Evolutionary conservation across 2,329 filamentous ascomycete genomes (phyloP).

Genomic region (Beauveria pseudobassiana): DNA sequence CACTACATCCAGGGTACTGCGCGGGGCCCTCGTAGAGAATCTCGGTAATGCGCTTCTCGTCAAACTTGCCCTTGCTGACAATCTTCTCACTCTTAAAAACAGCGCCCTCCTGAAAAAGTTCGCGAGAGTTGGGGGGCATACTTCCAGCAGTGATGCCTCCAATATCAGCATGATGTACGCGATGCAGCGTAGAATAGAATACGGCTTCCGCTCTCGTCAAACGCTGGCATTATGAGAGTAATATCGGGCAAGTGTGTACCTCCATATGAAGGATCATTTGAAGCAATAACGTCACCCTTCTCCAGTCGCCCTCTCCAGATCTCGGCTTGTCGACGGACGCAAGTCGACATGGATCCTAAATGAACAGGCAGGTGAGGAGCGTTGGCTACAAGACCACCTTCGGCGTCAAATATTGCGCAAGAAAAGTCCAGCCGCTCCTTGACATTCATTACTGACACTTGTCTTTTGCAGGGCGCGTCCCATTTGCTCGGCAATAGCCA

Average conservation of each 20-base stretch:
- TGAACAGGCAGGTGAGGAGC: constrained; percentile 76
- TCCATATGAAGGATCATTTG: constrained; percentile 76
- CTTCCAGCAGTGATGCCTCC: constrained; percentile 73
- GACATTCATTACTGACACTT: constrained; percentile 73
- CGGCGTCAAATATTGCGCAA: constrained; percentile 70
- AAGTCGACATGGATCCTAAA: constrained; percentile 75
- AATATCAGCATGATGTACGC: constrained; percentile 74
- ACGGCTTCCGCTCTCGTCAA: constrained; percentile 54
- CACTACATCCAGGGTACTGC: constrained; percentile 66
- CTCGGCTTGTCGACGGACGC: constrained; percentile 67
- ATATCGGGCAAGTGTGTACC: constrained; percentile 80
- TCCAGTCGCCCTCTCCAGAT: constrained; percentile 74
- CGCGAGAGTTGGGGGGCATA: constrained; percentile 68
- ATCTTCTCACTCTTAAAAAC: constrained; percentile 60
- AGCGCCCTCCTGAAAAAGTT: constrained; percentile 56
- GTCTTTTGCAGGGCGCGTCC: constrained; percentile 73
- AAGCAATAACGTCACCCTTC: constrained; percentile 72
- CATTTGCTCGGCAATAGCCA: constrained; percentile 84
- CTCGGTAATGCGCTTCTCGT: constrained; percentile 68
- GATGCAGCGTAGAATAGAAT: constrained; percentile 80
- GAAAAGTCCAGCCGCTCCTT: constrained; percentile 79
- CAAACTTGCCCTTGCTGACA: constrained; percentile 68
- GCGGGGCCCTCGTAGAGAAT: constrained; percentile 67
- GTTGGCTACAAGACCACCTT: constrained; percentile 70
- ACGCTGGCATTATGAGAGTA: constrained; percentile 72